Percentiles rank a stretch among this genome's conserved stretches.
Conservation (phyloP, 129 eudicot species). For the Chrysanthemum lavandulifolium region DNA sequence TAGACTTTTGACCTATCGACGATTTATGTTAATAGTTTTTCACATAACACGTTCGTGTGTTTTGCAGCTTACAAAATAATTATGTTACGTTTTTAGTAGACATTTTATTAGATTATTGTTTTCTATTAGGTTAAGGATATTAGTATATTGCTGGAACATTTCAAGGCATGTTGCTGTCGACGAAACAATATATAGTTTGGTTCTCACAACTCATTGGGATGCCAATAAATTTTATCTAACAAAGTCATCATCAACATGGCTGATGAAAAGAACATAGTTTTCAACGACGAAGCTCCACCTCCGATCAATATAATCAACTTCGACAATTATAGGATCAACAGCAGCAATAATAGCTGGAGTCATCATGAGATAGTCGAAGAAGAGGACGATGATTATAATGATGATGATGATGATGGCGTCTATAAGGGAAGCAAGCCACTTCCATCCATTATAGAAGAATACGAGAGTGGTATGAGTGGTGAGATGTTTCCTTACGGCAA, state of each 20-base stretch:
- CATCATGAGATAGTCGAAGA: conserved; percentile 1
- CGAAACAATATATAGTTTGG: too few relatives aligned
- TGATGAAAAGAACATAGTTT: neutral
- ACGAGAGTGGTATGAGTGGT: neutral
- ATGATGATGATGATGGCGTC: neutral
- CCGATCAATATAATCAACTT: conserved; percentile 10
- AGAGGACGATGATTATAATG: neutral
- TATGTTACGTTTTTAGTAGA: too few relatives aligned
- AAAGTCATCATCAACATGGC: neutral
- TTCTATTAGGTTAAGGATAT: too few relatives aligned
- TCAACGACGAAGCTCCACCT: neutral
- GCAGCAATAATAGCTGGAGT: neutral
- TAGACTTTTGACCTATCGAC: too few relatives aligned
- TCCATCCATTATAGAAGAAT: conserved; percentile 5
- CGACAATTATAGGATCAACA: neutral
- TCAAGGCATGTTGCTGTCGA: too few relatives aligned
- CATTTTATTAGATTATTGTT: too few relatives aligned
- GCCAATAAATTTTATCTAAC: too few relatives aligned
- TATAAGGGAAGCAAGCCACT: neutral
- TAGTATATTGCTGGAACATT: too few relatives aligned
- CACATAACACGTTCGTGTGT: too few relatives aligned
- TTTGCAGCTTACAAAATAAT: too few relatives aligned
- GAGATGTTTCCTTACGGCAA: conserved; percentile 6
- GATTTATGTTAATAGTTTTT: too few relatives aligned
- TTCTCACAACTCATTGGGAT: too few relatives aligned